Base-by-base conservation (phyloP, 768 basidiomycete species). In the Asterophora lycoperdoides region DNA sequence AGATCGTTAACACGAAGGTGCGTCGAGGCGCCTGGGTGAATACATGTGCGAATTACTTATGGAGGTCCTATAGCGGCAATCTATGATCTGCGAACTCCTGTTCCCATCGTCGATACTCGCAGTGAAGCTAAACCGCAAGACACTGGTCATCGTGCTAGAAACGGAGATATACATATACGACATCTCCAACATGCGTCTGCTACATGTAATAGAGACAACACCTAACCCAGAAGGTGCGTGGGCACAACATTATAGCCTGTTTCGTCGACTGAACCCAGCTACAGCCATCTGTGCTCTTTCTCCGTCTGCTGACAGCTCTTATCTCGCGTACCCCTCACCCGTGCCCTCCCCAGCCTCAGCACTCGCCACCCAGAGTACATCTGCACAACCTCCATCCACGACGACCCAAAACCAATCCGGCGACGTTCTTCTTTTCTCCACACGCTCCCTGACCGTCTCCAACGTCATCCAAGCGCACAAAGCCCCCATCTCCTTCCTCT, bases 141-240 rank as follows among this genome's bases (percentile, higher is more conserved):
- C 93, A 0, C 81, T 99, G 39, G 91, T 97, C 26, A 93, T 99
- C 58, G 88, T 98, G 5, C 80, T 99, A 41, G 96, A 97, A 64
- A 80, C 80, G n/a, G 94, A 97, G 67, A 97, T 99, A 39, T 99
- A 99, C 72, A 93, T 97, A 42, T 98, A 98, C 63, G 96, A 99
- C 64, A 98, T 98, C 60, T 90, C 87, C 41, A 99, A 97, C 57
- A 98, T 99, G 96, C 86, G 93, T 49, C 78, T 99, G 20, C 70
- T 96, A 33, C 95, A 98, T 66, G 95, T 97, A 34, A 94, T 98
- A 38, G 96, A 99, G 72, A 98, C 96, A 0, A 86, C 89, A 7
- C 82, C 91, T 0, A 99, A 99, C 64, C 93, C 95, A 2, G 88
- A 96, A 62, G 94, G 94, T 92, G 67, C 56, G 68, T 64, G 23